Evolutionary conservation across 179 eudicot species (phyloP).

Genomic region (Corrigiola litoralis): DNA sequence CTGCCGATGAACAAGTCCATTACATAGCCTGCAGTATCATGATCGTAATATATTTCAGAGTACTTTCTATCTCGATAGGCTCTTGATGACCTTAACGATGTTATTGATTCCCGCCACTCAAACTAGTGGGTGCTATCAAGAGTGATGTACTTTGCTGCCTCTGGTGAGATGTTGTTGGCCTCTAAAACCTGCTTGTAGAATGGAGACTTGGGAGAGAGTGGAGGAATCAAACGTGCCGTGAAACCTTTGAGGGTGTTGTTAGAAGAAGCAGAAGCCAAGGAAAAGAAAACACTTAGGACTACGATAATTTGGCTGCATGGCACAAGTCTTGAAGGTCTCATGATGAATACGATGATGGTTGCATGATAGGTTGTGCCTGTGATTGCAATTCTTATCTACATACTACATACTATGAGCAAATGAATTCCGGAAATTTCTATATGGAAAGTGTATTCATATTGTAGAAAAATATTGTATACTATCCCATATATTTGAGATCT

Average conservation of each 20-base stretch:
- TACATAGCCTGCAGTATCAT: not conserved
- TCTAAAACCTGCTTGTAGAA: not conserved
- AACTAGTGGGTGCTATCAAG: not conserved
- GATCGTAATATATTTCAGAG: not conserved
- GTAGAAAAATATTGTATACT: no score
- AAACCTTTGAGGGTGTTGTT: not conserved
- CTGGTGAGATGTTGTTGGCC: conserved; percentile 1
- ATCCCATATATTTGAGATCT: no score
- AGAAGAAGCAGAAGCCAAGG: not conserved
- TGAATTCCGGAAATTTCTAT: no score
- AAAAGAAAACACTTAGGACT: not conserved
- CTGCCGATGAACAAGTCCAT: not conserved
- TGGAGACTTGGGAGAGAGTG: not conserved
- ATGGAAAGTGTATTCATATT: no score
- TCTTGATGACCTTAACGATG: no score
- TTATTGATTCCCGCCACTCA: not conserved
- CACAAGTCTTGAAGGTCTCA: no score
- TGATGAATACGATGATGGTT: not conserved
- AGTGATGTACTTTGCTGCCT: not conserved
- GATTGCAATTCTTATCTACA: not conserved
- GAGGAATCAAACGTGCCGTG: not conserved
- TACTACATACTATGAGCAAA: no score
- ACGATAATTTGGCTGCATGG: not conserved
- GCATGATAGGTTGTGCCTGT: not conserved
- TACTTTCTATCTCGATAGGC: not conserved